Base-by-base conservation (phyloP, 139 green algal genomes). In the Parachlorella kessleri region DNA sequence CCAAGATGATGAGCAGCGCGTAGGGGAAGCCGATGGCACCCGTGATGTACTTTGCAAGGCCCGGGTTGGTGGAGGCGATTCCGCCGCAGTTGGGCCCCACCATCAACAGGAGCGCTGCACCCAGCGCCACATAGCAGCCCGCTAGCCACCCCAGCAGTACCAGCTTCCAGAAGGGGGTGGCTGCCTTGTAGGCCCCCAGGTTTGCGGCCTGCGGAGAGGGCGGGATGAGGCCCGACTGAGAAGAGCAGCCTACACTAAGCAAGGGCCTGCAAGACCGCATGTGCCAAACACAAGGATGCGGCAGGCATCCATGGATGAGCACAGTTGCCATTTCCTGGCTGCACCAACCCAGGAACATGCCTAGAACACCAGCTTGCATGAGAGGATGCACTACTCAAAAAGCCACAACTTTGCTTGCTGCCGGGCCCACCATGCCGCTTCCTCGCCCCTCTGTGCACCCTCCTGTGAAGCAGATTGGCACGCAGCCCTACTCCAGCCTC, bases 41-140 rank as follows among this genome's bases (percentile, higher is more conserved):
- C 28, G 79, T 86, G 69, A 88, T 73, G 54, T 87, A 87, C 63
- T 86, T 88, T 26, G 74, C 81, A 28, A 94, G 83, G 48, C 89
- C 87, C 14, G 89, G 89, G 83, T 90, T 94, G 70, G 70, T 40
- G 30, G 78, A 66, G 10, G 84, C 87, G 18, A 97, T 83, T 33
- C 83, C 92, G 14, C 82, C 73, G 75, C 85, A 90, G 77, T 87
- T 76, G 55, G 80, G 85, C 37, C 88, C 83, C 38, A n/a, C 75
- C 1, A 76, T 86, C 18, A 92, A 80, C 10, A 88, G 79, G 64
- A 96, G 83, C 63, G 93, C 72, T n/a, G 78, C 88, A 1, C 93
- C 92, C 65, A 97, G 85, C 54, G 79, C 81, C 64, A 97, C 92
- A 75, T 91, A 94, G 59, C 75, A 81, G 24, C 93, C 93, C 1